phyloP scores from a whole-genome alignment of 164 flowering plant genomes.

The Nymphaea colorata region DNA sequence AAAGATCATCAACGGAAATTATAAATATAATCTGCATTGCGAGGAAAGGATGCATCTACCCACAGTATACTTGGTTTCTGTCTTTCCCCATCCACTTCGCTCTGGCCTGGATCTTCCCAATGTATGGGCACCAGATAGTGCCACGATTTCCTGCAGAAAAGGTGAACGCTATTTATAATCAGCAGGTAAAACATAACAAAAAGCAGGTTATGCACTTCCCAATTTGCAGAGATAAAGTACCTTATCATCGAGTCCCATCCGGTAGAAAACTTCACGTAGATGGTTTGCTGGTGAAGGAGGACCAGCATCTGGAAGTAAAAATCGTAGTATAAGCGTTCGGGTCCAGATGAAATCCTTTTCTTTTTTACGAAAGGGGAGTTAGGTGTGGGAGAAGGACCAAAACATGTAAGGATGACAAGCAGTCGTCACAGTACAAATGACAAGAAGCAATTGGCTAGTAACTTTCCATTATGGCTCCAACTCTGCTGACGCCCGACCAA shows the following conservation, averaged over 20 bases:
- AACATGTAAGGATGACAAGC: too few relatives aligned
- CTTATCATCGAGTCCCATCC: constrained; percentile 97
- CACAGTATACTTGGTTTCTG: constrained; percentile 96
- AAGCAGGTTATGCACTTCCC: background rate
- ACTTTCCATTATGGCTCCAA: too few relatives aligned
- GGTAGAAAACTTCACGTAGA: constrained; percentile 82
- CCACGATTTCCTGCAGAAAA: constrained; percentile 79
- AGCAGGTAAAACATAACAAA: background rate
- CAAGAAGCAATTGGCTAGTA: too few relatives aligned
- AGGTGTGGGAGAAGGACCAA: too few relatives aligned
- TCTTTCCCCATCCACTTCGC: constrained; percentile 99
- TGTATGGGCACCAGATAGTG: constrained; percentile 97
- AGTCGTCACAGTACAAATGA: too few relatives aligned
- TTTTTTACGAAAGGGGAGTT: too few relatives aligned
- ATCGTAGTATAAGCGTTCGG: background rate
- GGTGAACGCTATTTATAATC: background rate
- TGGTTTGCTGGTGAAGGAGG: constrained; percentile 92
- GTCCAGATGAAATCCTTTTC: too few relatives aligned
- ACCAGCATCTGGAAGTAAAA: constrained; percentile 64
- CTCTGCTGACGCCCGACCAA: too few relatives aligned
- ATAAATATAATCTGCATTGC: background rate
- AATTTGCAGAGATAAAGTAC: constrained; percentile 14
- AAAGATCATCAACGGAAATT: too few relatives aligned
- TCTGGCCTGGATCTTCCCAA: constrained; percentile 96
- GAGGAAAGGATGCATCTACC: constrained; percentile 1